Base-by-base conservation (phyloP, 2,329 filamentous ascomycete species). In the Laburnicola sp. region DNA sequence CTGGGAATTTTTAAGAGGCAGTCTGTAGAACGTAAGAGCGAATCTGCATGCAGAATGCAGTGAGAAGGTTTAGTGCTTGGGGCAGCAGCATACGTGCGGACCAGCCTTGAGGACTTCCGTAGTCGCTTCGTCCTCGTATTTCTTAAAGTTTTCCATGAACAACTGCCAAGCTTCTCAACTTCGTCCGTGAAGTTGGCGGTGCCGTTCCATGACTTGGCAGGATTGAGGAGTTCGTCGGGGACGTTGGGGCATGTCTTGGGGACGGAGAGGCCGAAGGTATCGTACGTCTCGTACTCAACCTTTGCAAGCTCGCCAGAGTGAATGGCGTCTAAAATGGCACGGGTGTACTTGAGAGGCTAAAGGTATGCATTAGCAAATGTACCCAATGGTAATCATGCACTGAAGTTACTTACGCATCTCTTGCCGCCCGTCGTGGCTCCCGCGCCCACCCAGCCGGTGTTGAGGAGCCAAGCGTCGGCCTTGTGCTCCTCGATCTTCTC, bases 311-410 rank as follows among this genome's bases (percentile, higher is more conserved):
- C 91, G 65, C 94, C 94, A 45, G 85, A 92, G 87, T 99, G 94
- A 79, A 99, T 97, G 73, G 93, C 89, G 76, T 99, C 93, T 66
- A 99, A 86, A 74, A 99, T 97, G 68, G 94, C 93, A 69, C 94
- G 92, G 34, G 94, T 99, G 82, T 97, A 99, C 81, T 97, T 97
- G 75, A 97, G 84, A 35, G 93, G n/a, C n/a, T n/a, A n/a, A n/a
- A n/a, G n/a, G n/a, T n/a, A n/a, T n/a, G n/a, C n/a, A n/a, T n/a
- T n/a, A n/a, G n/a, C n/a, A n/a, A n/a, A n/a, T n/a, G n/a, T n/a
- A n/a, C n/a, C n/a, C n/a, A n/a, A n/a, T n/a, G n/a, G n/a, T n/a
- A n/a, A n/a, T n/a, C n/a, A n/a, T n/a, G n/a, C n/a, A n/a, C n/a
- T n/a, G n/a, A n/a, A n/a, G n/a, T n/a, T n/a, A n/a, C 96, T 96